Conservation (phyloP, 2,329 filamentous ascomycete species). For the Sclerotinia borealis region DNA sequence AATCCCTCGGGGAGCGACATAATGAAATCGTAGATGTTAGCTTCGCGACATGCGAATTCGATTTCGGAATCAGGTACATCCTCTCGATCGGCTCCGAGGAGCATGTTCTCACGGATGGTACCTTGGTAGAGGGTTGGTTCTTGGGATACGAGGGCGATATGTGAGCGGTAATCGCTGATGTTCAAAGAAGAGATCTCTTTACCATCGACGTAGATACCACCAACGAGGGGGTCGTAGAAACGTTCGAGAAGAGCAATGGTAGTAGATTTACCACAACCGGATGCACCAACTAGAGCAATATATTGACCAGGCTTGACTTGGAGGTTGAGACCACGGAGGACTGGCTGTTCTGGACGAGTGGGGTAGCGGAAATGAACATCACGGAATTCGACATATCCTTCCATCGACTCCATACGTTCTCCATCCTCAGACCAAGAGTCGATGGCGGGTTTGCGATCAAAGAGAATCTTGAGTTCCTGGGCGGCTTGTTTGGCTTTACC, state of each 20-base stretch:
- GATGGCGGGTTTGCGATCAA: conserved; percentile 75
- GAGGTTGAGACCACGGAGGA: conserved; percentile 77
- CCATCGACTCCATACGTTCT: conserved; percentile 52
- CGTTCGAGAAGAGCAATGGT: conserved; percentile 88
- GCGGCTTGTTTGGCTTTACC: conserved; percentile 86
- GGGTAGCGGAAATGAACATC: conserved; percentile 94
- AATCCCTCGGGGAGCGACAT: conserved; percentile 80
- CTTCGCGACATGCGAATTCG: conserved; percentile 75
- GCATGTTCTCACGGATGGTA: conserved; percentile 82
- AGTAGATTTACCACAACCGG: conserved; percentile 89
- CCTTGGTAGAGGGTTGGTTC: conserved; percentile 95
- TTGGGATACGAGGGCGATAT: conserved; percentile 84
- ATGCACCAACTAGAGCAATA: conserved; percentile 86
- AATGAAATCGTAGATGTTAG: conserved; percentile 92
- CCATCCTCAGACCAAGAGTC: conserved; percentile 75
- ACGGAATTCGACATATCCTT: conserved; percentile 81
- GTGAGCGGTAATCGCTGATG: conserved; percentile 76
- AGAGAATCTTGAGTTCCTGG: conserved; percentile 70
- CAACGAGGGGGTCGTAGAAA: conserved; percentile 84
- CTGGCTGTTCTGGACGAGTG: conserved; percentile 83
- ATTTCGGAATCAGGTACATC: conserved; percentile 67
- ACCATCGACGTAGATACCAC: conserved; percentile 75
- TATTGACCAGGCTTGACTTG: conserved; percentile 72
- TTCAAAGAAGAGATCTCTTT: conserved; percentile 76
- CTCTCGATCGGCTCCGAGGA: conserved; percentile 65